These are phyloP conservation scores for Aspergillus sp. DNA, from an alignment of 2,329 filamentous ascomycete species.

Conservation along the genomic window DNA sequence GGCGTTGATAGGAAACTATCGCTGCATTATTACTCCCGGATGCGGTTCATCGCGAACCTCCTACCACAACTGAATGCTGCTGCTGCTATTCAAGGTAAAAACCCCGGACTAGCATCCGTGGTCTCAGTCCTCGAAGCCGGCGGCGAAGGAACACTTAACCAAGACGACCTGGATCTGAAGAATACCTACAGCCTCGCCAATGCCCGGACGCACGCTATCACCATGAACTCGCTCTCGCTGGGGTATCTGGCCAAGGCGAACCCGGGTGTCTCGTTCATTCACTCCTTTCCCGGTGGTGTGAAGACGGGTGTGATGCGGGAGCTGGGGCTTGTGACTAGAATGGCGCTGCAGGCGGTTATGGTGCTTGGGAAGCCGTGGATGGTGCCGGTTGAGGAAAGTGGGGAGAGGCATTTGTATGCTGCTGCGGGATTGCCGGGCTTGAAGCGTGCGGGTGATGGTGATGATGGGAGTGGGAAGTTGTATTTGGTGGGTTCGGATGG, in stretches of 20 bases:
- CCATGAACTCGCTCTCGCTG: slow-evolving; percentile 3
- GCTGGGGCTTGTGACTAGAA: background rate
- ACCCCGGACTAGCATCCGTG: background rate
- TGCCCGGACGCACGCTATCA: slow-evolving; percentile 1
- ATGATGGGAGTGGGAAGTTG: background rate
- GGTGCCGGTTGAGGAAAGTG: slow-evolving; percentile 6
- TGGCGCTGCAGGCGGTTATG: background rate
- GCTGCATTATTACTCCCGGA: slow-evolving; percentile 35
- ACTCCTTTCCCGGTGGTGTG: background rate
- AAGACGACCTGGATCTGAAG: background rate
- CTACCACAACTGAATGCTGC: slow-evolving; percentile 22
- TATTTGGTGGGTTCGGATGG: background rate
- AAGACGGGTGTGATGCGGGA: background rate
- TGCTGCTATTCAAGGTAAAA: background rate
- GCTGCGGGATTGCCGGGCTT: background rate
- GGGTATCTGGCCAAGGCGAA: background rate
- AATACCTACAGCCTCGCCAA: background rate
- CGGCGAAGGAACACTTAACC: background rate
- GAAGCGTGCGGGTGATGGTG: no score
- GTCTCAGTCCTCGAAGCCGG: slow-evolving; percentile 6
- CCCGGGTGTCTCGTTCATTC: background rate
- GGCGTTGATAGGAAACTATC: slow-evolving; percentile 31
- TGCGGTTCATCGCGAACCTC: slow-evolving; percentile 35
- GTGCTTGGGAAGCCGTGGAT: slow-evolving; percentile 1
- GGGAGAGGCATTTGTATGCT: slow-evolving; percentile 6